phyloP scores from a whole-genome alignment of 2,329 filamentous ascomycete genomes.

The Nakataea oryzae region DNA sequence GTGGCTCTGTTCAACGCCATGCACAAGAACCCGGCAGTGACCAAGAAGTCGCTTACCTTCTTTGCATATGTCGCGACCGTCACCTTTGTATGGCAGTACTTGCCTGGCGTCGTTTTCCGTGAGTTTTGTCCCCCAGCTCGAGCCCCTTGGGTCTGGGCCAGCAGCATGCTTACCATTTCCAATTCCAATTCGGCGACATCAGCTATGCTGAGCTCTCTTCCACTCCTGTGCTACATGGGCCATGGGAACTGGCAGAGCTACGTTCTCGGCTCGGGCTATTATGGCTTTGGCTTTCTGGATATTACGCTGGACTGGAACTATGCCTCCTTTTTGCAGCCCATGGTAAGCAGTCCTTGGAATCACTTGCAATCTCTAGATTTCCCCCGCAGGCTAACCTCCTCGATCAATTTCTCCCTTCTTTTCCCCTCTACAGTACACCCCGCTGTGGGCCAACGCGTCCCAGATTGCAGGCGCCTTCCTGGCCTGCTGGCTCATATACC shows the following conservation, averaged over 20 bases:
- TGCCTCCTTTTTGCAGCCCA: slow-evolving; percentile 9
- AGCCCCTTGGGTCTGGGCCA: slow-evolving; percentile 7
- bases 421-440: slow-evolving; percentile 7
- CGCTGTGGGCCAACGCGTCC: slow-evolving; percentile 12
- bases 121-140: slow-evolving; percentile 10
- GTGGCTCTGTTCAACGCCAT: slow-evolving; percentile 19
- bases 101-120: slow-evolving; percentile 20
- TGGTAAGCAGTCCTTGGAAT: slow-evolving; percentile 1
- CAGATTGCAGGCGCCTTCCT: slow-evolving; percentile 10
- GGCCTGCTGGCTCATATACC: slow-evolving; percentile 12
- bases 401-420: background rate
- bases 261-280: slow-evolving; percentile 16
- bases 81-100: slow-evolving; percentile 19
- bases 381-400: background rate
- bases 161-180: background rate
- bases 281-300: slow-evolving; percentile 20
- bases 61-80: slow-evolving; percentile 13
- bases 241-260: slow-evolving; percentile 20
- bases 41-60: slow-evolving; percentile 16
- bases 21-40: slow-evolving; percentile 17
- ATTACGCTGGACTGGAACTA: slow-evolving; percentile 19
- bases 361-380: background rate
- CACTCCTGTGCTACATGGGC: slow-evolving; percentile 19
- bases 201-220: slow-evolving; percentile 10
- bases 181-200: background rate